Base-by-base conservation (phyloP, 2,329 filamentous ascomycete species). In the Pseudopithomyces chartarum region DNA sequence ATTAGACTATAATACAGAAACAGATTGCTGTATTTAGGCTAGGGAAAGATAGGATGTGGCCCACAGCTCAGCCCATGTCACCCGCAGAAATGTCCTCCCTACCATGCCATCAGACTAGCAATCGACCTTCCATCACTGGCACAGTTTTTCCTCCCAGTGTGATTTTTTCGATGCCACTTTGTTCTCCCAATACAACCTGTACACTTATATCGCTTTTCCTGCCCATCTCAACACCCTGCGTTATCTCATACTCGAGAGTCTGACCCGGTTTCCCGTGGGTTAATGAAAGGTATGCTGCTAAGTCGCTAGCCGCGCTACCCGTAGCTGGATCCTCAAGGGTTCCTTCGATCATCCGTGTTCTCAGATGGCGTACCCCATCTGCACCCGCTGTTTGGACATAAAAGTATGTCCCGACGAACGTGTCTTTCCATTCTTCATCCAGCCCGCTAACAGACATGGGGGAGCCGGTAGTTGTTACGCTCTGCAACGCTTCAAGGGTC, bases 321-420 rank as follows among this genome's bases (percentile, higher is more conserved):
- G 81, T 83, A 1, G 80, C 81, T 7, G 81, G 76, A 66, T 84
- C 81, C 63, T 85, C 82, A 7, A 78, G 64, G 6, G 66, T 61
- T 1, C 76, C 40, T 43, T 78, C 76, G 38, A 90, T 80, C 86
- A 91, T 87, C 47, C 89, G 80, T 10, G 87, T 83, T 50, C 85
- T 79, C 20, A 90, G 65, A 32, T 63, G 62, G 6, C 44, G 64
- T 19, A 58, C 63, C n/a, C 70, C 71, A 13, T 70, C 59, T 8
- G 62, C 60, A 19, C 57, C 64, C 26, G 68, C 66, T 20, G 75
- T 74, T 22, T 75, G 70, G 17, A 87, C 83, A 62, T 85, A 90
- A 72, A 87, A 88, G 66, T 88, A 89, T 44, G 80, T 76, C 11
- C 78, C 79, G 0, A 84, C 70, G 54, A 87, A 83, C 0, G 84